A percentile compares a stretch with the other conserved stretches of the same genome.
These are phyloP conservation scores for Chamaenerion angustifolium DNA, from an alignment of 345 rosid genomes.

Conservation along the genomic window DNA sequence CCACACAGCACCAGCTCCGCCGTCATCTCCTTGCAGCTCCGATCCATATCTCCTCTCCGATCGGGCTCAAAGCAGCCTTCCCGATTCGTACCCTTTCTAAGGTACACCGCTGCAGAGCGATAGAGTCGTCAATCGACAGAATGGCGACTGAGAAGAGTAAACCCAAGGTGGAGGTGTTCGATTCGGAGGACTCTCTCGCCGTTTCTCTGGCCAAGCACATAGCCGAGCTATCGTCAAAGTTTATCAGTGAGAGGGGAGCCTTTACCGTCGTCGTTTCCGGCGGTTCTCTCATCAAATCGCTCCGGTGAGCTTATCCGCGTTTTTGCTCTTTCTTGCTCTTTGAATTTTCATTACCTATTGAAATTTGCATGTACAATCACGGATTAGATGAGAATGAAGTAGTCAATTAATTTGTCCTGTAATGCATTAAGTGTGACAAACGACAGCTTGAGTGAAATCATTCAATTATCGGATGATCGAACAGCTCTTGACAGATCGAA, in stretches of 20 bases:
- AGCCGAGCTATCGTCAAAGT: constrained; percentile 51
- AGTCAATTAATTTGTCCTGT: no score
- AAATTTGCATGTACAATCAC: no score
- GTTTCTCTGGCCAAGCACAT: constrained; percentile 57
- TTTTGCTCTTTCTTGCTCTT: neutral
- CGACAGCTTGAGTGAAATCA: no score
- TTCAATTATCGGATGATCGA: no score
- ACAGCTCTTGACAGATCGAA: no score
- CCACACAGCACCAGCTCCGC: neutral
- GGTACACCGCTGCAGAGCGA: neutral
- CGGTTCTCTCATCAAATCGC: constrained; percentile 62
- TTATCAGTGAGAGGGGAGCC: constrained; percentile 45
- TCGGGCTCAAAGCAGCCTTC: neutral
- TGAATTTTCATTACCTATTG: neutral
- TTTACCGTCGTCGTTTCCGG: constrained; percentile 78
- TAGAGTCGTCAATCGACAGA: neutral
- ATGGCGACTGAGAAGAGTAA: constrained; percentile 15
- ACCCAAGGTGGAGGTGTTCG: constrained; percentile 42
- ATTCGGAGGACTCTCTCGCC: constrained; percentile 51
- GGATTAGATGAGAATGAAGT: no score
- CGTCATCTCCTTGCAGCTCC: neutral
- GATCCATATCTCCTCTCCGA: neutral
- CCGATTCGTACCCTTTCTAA: neutral
- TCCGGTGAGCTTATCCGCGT: constrained; percentile 25
- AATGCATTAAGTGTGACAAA: no score